A percentile compares a stretch with the other conserved stretches of the same genome.
phyloP scores from a whole-genome alignment of 495 filamentous ascomycete genomes.

The Penicillium riverlandense region DNA sequence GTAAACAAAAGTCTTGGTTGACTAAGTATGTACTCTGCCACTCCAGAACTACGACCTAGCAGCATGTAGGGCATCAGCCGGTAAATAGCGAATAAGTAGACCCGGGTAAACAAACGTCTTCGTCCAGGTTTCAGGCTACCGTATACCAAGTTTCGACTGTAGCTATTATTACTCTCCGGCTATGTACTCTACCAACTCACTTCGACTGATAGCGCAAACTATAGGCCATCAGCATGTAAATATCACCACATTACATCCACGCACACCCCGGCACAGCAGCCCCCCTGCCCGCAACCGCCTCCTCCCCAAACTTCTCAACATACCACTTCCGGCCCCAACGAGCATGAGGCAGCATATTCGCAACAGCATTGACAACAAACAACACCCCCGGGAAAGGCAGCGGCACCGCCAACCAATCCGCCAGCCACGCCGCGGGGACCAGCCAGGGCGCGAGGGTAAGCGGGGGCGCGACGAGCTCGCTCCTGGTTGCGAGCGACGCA shows the following conservation, averaged over 20 bases:
- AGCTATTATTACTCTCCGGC: too few species aligned
- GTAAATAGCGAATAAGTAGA: too few species aligned
- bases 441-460: conserved; percentile 39
- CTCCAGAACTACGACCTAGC: too few species aligned
- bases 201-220: background rate
- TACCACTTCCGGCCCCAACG: conserved; percentile 84
- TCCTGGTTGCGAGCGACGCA: too few species aligned
- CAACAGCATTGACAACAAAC: conserved; percentile 81
- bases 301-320: conserved; percentile 73
- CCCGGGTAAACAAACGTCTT: too few species aligned
- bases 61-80: too few species aligned
- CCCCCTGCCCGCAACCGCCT: conserved; percentile 64
- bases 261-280: conserved; percentile 74
- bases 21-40: too few species aligned
- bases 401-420: conserved; percentile 17
- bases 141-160: too few species aligned
- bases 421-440: conserved; percentile 47
- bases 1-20: too few species aligned
- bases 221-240: background rate
- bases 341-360: conserved; percentile 86
- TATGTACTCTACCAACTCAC: too few species aligned
- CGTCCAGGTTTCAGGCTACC: too few species aligned
- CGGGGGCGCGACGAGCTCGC: conserved; percentile 5
- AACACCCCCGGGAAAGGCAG: conserved; percentile 58
- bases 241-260: conserved; percentile 20